Base-by-base conservation (phyloP, 2,329 filamentous ascomycete genomes). In the Lachnellula suecica region DNA sequence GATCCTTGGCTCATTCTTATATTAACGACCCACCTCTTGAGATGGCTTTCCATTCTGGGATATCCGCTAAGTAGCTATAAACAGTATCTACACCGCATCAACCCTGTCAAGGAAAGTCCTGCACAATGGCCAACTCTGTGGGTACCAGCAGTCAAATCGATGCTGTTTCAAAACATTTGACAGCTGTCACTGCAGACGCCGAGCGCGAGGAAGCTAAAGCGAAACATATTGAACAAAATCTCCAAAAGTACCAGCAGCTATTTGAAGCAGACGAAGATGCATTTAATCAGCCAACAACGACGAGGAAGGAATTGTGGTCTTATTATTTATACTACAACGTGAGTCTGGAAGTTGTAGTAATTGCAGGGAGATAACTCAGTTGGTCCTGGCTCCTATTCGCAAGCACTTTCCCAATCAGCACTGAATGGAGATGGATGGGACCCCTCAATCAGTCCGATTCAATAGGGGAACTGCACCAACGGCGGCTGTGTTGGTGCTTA, bases 321-420 rank as follows among this genome's bases (percentile, higher is more conserved):
- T 74, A 74, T 45, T 74, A 74, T 53, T 67, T 73, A 11, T 74
- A 74, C 52, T 74, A 71, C 53, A 73, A 73, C 50, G 72, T 62
- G 47, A 46, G 47, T 43, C 29, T 34, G n/a, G 3, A 40, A 24
- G 7, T 34, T 37, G 7, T 51, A 44, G 44, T 38, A 4, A 47
- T 40, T 17, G 19, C 19, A 62, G 60, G 57, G 72, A n/a, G 68
- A 74, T 47, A 74, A 73, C 58, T 71, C 72, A 3, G 71, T 74
- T 29, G 72, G 72, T 4, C 71, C 71, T 2, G 66, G 66, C 24
- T 71, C 70, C 4, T 73, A 73, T 54, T 68, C 68, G n/a, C 68
- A 70, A 60, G 66, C 71, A 40, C 61, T 73, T 2, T 72, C 74
- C 44, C 72, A 74, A 62, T 71, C 67, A 61, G 66, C 68, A n/a